These are phyloP conservation scores for Trebouxia sp. DNA, from an alignment of 139 green algal species.

Conservation along the genomic window DNA sequence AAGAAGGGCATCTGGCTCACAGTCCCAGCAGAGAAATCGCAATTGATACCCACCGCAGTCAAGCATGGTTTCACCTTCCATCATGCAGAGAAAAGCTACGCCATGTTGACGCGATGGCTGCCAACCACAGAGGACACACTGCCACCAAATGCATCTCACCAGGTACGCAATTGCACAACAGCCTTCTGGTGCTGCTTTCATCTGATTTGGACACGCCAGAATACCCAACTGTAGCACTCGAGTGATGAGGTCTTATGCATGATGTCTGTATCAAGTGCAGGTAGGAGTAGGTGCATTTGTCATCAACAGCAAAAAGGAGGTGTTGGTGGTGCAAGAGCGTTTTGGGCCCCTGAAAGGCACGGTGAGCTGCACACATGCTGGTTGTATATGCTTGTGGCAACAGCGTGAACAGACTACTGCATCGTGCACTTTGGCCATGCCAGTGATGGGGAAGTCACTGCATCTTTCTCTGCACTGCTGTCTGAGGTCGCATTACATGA, in stretches of 20 bases:
- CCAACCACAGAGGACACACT: conserved; percentile 54
- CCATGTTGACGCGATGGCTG: conserved; percentile 84
- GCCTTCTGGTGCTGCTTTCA: no score
- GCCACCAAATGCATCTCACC: conserved; percentile 79
- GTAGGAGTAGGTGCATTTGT: conserved; percentile 86
- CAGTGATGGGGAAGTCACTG: no score
- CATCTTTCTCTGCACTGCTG: no score
- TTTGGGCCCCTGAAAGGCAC: conserved; percentile 71
- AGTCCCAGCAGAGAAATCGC: conserved; percentile 42
- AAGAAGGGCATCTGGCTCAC: conserved; percentile 75
- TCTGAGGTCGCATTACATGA: no score
- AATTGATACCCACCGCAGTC: conserved; percentile 45
- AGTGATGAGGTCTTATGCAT: neutral
- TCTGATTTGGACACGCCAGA: no score
- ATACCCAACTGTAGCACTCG: no score
- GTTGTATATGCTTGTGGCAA: neutral
- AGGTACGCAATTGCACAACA: no score
- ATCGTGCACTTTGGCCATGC: no score
- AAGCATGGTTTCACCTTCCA: conserved; percentile 72
- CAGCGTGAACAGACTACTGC: neutral
- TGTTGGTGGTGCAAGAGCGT: conserved; percentile 84
- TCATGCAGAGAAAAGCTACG: conserved; percentile 73
- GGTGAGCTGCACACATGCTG: no score
- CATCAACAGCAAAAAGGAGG: conserved; percentile 59
- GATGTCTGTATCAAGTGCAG: conserved; percentile 36